Percentiles rank a stretch among this genome's conserved stretches.
Conservation (phyloP, 2,329 filamentous ascomycete genomes). For the Teratosphaeria epicoccoides region DNA sequence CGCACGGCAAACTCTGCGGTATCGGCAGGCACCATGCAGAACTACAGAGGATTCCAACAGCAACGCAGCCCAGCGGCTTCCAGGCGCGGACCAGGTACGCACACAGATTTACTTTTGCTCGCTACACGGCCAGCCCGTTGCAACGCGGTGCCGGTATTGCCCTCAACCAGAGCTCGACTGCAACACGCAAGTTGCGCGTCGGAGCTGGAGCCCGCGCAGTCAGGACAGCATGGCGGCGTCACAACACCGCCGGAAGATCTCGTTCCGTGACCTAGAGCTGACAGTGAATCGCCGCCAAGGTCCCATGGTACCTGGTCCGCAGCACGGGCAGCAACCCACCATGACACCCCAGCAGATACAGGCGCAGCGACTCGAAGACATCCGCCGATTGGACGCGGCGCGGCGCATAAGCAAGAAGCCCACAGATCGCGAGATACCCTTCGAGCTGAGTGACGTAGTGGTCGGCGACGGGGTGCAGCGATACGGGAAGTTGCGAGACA, state of each 20-base stretch:
- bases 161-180: neutral
- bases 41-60: conserved; percentile 37
- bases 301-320: conserved; percentile 28
- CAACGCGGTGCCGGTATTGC: neutral
- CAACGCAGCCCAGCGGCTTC: conserved; percentile 22
- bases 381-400: conserved; percentile 41
- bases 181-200: neutral
- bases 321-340: conserved; percentile 27
- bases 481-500: conserved; percentile 73
- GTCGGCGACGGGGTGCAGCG: conserved; percentile 71
- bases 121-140: neutral
- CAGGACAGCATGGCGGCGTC: neutral
- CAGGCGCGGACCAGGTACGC: conserved; percentile 35
- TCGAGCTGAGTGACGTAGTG: conserved; percentile 66
- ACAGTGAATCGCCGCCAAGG: conserved; percentile 34
- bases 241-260: conserved; percentile 31
- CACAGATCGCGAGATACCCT: conserved; percentile 88
- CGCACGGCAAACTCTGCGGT: conserved; percentile 10
- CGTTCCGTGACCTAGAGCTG: conserved; percentile 36
- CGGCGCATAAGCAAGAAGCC: conserved; percentile 80
- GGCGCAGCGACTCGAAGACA: conserved; percentile 34
- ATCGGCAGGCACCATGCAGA: conserved; percentile 29
- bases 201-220: neutral
- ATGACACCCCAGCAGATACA: conserved; percentile 35
- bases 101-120: conserved; percentile 4